These are phyloP conservation scores for Aspergillus fijiensis DNA, from an alignment of 2,329 filamentous ascomycete genomes.

Conservation along the genomic window DNA sequence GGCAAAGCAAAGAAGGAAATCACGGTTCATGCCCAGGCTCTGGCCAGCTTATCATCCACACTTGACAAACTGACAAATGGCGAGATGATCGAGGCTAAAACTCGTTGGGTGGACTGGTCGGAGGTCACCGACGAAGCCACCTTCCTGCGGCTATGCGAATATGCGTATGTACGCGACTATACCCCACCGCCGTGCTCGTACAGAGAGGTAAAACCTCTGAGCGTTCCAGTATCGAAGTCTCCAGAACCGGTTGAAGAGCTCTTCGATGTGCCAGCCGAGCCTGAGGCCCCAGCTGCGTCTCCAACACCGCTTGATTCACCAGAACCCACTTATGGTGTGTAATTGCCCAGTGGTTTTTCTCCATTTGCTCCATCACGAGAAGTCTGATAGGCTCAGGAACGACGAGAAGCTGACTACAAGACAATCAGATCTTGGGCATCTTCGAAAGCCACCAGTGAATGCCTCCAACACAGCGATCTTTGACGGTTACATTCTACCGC, in stretches of 20 bases:
- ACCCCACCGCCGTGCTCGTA: constrained; percentile 17
- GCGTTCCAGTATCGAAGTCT: not conserved
- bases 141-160: constrained; percentile 39
- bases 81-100: constrained; percentile 13
- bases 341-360: too few species aligned
- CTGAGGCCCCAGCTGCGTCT: not conserved
- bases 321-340: not conserved
- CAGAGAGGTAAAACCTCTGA: not conserved
- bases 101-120: constrained; percentile 25
- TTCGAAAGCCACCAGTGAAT: too few species aligned
- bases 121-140: constrained; percentile 35
- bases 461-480: too few species aligned
- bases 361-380: too few species aligned
- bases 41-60: constrained; percentile 8
- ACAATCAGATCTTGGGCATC: too few species aligned
- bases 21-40: constrained; percentile 9
- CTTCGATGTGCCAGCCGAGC: not conserved
- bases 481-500: too few species aligned
- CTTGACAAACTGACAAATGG: constrained; percentile 14
- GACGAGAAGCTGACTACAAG: too few species aligned
- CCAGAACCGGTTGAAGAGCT: not conserved
- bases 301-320: not conserved
- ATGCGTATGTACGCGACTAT: constrained; percentile 40
- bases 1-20: constrained; percentile 10
- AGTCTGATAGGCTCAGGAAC: too few species aligned